Conservation (phyloP, 805 yeast genomes). For the Sugiyamaella lignohabitans region DNA sequence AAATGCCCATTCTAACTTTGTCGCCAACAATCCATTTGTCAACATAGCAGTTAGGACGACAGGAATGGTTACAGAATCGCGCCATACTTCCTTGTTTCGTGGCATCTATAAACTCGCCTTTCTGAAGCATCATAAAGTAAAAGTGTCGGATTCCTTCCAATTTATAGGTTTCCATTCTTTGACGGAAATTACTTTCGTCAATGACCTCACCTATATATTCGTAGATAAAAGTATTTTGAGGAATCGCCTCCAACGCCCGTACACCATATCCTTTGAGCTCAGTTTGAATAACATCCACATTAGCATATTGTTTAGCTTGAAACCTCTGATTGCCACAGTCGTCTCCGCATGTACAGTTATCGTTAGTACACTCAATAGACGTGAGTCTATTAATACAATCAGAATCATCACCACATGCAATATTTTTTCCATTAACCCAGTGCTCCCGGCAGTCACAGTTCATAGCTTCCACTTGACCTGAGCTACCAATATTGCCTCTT, state of each 20-base stretch:
- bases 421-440: slow-evolving; percentile 34
- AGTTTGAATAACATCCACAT: slow-evolving; percentile 75
- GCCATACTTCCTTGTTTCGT: slow-evolving; percentile 84
- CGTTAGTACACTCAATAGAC: slow-evolving; percentile 82
- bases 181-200: slow-evolving; percentile 67
- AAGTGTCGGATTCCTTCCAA: slow-evolving; percentile 66
- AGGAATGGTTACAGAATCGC: slow-evolving; percentile 90
- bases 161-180: slow-evolving; percentile 70
- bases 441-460: slow-evolving; percentile 79
- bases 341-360: slow-evolving; percentile 61
- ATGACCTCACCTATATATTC: slow-evolving; percentile 95
- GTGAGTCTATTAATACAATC: slow-evolving; percentile 91
- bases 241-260: slow-evolving; percentile 55
- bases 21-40: slow-evolving; percentile 97
- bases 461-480: slow-evolving; percentile 78
- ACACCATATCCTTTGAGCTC: slow-evolving; percentile 87
- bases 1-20: slow-evolving; percentile 88
- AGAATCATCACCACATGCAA: slow-evolving; percentile 80
- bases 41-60: slow-evolving; percentile 89
- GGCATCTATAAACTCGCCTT: slow-evolving; percentile 91
- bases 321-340: slow-evolving; percentile 84
- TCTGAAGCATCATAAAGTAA: slow-evolving; percentile 93
- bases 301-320: slow-evolving; percentile 67
- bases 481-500: slow-evolving; percentile 51
- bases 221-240: slow-evolving; percentile 66